Evolutionary conservation across 2,329 filamentous ascomycete genomes (phyloP).

Genomic region (Aspergillus quadricinctus): DNA sequence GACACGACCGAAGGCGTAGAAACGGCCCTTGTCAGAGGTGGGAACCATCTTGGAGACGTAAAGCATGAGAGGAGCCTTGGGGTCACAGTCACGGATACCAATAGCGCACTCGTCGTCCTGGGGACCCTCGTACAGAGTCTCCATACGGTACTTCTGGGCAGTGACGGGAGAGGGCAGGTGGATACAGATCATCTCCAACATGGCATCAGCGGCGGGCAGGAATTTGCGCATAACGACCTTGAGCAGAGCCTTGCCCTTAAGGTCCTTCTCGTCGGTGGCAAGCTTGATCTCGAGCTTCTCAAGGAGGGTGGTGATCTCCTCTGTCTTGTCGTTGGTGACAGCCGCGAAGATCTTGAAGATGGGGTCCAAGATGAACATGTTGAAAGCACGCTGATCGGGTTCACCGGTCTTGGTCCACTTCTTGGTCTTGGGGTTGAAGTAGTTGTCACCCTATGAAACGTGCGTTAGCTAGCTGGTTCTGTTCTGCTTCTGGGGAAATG

Average conservation of each 20-base stretch:
- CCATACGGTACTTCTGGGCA: constrained; percentile 94
- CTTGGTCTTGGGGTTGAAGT: constrained; percentile 99
- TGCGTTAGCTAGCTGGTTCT: neutral
- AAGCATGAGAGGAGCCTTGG: constrained; percentile 97
- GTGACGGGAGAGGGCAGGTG: constrained; percentile 95
- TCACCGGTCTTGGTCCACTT: constrained; percentile 98
- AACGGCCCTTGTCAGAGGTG: constrained; percentile 98
- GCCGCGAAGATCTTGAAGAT: constrained; percentile 98
- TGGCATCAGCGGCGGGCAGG: constrained; percentile 94
- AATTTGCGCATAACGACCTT: constrained; percentile 99
- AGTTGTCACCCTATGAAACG: constrained; percentile 74
- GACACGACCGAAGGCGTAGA: constrained; percentile 99
- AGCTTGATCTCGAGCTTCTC: constrained; percentile 97
- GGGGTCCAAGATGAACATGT: constrained; percentile 98
- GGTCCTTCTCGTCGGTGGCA: constrained; percentile 74
- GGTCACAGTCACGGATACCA: constrained; percentile 96
- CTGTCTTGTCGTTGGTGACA: constrained; percentile 99
- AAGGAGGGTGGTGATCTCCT: constrained; percentile 76
- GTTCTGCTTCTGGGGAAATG: constrained; percentile 3
- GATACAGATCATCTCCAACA: constrained; percentile 99
- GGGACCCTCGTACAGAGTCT: constrained; percentile 98
- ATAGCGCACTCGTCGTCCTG: constrained; percentile 86
- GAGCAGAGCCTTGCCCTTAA: constrained; percentile 95
- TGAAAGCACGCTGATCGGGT: constrained; percentile 95
- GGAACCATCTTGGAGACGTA: constrained; percentile 99